Base-by-base conservation (phyloP, 1,284 basidiomycete species). In the Anthracocystis setariae region DNA sequence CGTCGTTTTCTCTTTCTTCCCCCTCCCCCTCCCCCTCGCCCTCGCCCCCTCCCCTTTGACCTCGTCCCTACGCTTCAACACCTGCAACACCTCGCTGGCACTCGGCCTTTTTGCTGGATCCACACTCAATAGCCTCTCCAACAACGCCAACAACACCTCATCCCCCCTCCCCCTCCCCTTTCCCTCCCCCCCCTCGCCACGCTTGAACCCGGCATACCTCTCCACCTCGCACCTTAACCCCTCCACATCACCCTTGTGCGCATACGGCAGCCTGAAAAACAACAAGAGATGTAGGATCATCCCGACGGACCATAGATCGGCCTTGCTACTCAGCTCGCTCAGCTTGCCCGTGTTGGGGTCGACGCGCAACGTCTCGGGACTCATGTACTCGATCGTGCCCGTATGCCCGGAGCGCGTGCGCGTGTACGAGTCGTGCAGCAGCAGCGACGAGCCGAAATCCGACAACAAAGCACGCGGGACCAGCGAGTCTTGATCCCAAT, bases 221-320 rank as follows among this genome's bases (percentile, higher is more conserved):
- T 87, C 68, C n/a, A 96, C 91, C 79, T 93, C 92, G 20, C 84
- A 85, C 72, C 92, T 89, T 29, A 97, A 84, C 38, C 82, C 82
- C 44, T 87, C 86, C 83, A 91, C 85, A 70, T 90, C 89, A 15
- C 88, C 88, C 3, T 63, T 64, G 42, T 80, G 61, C 8, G 55
- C 27, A 32, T 73, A 82, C 74, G 84, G 62, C 88, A 90, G 21
- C 85, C 86, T 47, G 83, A 97, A 92, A 84, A 95, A 97, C 1
- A 95, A 84, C 60, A 96, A 87, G 78, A 93, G 93, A 85, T 96
- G 89, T 12, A 97, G 86, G 42, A 97, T 90, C 90, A 97, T 93
- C 18, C 93, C 93, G 15, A 87, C 70, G 8, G 84, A 85, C 86
- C 86, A 87, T 59, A 86, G 84, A 50, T 87, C 86, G 0, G 84